phyloP scores from a whole-genome alignment of 225 moss, liverwort and hornwort genomes.

The Anthoceros angustus region DNA sequence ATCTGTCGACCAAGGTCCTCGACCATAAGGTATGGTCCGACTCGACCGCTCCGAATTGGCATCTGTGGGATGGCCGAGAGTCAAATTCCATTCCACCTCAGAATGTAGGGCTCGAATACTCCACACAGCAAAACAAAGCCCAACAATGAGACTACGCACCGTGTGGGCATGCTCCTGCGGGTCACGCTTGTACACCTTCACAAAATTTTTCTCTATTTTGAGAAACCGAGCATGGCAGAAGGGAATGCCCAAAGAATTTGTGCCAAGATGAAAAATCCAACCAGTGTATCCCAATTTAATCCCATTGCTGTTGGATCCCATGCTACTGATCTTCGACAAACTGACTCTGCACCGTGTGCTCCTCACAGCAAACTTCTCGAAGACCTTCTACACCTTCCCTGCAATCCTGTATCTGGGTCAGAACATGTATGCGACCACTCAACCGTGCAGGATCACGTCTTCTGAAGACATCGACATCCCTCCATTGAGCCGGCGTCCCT shows the following conservation, averaged over 20 bases:
- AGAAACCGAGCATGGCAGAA: conserved; percentile 51
- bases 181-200: conserved; percentile 50
- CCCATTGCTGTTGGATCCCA: not conserved
- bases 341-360: not conserved
- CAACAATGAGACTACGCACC: conserved; percentile 17
- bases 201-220: conserved; percentile 52
- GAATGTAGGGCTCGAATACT: not conserved
- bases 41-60: conserved; percentile 46
- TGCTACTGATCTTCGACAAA: not conserved
- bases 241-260: conserved; percentile 44
- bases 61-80: conserved; percentile 20
- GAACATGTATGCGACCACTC: no score
- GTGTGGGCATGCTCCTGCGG: conserved; percentile 36
- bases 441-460: no score
- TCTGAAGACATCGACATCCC: no score
- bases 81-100: not conserved
- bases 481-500: no score
- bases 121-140: not conserved
- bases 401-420: no score
- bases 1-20: conserved; percentile 62
- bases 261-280: conserved; percentile 64
- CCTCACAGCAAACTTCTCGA: not conserved
- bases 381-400: no score
- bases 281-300: conserved; percentile 29
- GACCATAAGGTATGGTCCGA: conserved; percentile 60